Percentiles rank a stretch among this genome's conserved stretches.
Conservation (phyloP, 371 early-diverging fungal genomes). For the Polyrhizophydium stewartii region DNA sequence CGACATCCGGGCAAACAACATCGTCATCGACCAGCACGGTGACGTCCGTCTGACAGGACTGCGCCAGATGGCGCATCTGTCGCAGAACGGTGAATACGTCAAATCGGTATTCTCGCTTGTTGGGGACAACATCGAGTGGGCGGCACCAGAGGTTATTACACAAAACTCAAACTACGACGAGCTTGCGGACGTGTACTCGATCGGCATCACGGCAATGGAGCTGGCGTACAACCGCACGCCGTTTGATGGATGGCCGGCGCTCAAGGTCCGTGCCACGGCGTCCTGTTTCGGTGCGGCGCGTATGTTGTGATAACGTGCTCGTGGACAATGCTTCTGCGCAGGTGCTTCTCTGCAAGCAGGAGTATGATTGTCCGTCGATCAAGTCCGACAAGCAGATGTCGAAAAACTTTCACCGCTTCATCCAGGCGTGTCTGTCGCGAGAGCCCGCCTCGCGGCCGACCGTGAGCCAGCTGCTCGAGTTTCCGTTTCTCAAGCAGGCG, state of each 20-base stretch:
- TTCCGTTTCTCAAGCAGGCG: slow-evolving; percentile 43
- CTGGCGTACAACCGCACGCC: slow-evolving; percentile 46
- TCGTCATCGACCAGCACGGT: slow-evolving; percentile 41
- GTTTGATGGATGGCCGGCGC: slow-evolving; percentile 51
- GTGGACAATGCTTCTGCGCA: background rate
- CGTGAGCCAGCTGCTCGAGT: slow-evolving; percentile 32
- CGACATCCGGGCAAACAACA: slow-evolving; percentile 50
- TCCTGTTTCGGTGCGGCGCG: too few relatives aligned
- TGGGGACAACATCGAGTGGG: slow-evolving; percentile 54
- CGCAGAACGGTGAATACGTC: slow-evolving; percentile 27
- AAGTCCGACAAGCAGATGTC: slow-evolving; percentile 21
- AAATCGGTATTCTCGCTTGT: slow-evolving; percentile 41
- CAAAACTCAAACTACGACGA: slow-evolving; percentile 43
- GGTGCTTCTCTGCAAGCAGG: slow-evolving; percentile 44
- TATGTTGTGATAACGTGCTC: too few relatives aligned
- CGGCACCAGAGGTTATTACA: slow-evolving; percentile 53
- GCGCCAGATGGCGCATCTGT: slow-evolving; percentile 32
- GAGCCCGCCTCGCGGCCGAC: slow-evolving; percentile 40
- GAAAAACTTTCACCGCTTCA: slow-evolving; percentile 32
- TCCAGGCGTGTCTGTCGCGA: slow-evolving; percentile 34
- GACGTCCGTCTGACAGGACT: slow-evolving; percentile 45
- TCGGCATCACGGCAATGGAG: slow-evolving; percentile 54
- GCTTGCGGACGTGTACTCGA: slow-evolving; percentile 49
- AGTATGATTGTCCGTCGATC: slow-evolving; percentile 41
- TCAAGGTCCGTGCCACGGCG: too few relatives aligned